Base-by-base conservation (phyloP, 129 eudicot species). In the carrot (Daucus carota) region DNA sequence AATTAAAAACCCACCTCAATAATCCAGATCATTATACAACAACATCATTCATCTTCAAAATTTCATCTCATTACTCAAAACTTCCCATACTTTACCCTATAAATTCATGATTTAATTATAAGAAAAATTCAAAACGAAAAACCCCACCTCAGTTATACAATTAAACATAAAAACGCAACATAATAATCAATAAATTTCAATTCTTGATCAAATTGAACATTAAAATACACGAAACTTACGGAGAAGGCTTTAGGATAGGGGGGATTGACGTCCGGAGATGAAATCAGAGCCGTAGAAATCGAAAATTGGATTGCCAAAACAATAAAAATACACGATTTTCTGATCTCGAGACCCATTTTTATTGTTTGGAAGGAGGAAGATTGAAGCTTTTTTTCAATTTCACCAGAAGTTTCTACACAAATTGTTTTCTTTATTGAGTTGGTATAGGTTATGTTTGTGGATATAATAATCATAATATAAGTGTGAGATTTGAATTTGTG, bases 161-260 rank as follows among this genome's bases (percentile, higher is more conserved):
- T 47, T 20, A 47, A 3, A 47, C 57, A 47, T 6, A 17, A 17
- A 47, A 15, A 15, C 50, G 15, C 4, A 47, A 2, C 57, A 47
- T 2, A 47, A 47, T 14, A 47, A 18, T 57, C 65, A 1, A 6
- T 3, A 45, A 45, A 45, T 3, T 3, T 45, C 15, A 14, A 59
- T 9, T 59, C 60, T 20, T 50, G 26, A 50, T 50, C 4, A 9
- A 50, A 50, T 47, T 50, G n/a, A n/a, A n/a, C n/a, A n/a, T n/a
- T n/a, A n/a, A n/a, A n/a, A n/a, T n/a, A n/a, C 13, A 22, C 8
- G 2, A 20, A 72, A 73, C 85, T 90, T 80, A 93, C 99, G 34
- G 96, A 80, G 45, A 94, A 83, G 76, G 99, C 92, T 85, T 91
- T 89, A 16, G 93, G 92, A 59, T 86, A 86, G 3, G 85, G 87